Evolutionary conservation across 2,329 filamentous ascomycete genomes (phyloP).

Genomic region (Phyllachora maydis): DNA sequence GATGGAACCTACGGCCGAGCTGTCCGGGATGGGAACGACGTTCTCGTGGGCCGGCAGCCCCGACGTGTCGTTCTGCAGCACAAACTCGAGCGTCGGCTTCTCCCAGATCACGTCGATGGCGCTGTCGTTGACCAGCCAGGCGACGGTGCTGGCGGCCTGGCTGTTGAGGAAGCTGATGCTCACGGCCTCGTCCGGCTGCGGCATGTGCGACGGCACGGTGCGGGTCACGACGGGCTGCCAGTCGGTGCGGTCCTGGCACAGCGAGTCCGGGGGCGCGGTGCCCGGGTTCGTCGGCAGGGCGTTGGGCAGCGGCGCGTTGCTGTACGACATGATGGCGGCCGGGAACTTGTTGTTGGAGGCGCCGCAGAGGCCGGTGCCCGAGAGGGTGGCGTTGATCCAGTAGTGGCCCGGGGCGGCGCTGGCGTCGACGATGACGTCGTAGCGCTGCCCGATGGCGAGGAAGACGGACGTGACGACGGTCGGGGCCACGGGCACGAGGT

Average conservation of each 20-base stretch:
- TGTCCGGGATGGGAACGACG: slow-evolving; percentile 2
- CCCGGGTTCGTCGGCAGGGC: slow-evolving; percentile 1
- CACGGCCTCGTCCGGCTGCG: slow-evolving; percentile 4
- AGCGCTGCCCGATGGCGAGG: slow-evolving; percentile 24
- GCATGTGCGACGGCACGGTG: slow-evolving; percentile 4
- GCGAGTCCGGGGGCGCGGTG: slow-evolving; percentile 1
- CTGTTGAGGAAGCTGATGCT: slow-evolving; percentile 4
- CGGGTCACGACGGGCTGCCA: slow-evolving; percentile 6
- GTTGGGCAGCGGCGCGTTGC: slow-evolving; percentile 1
- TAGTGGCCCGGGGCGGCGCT: slow-evolving; percentile 9
- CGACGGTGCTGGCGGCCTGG: slow-evolving; percentile 1
- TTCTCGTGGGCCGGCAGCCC: slow-evolving; percentile 2
- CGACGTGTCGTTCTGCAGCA: slow-evolving; percentile 2
- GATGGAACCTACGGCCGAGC: slow-evolving; percentile 1
- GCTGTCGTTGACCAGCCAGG: slow-evolving; percentile 4
- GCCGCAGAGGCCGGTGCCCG: slow-evolving; percentile 5
- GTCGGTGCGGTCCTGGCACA: slow-evolving; percentile 5
- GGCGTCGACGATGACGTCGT: slow-evolving; percentile 23
- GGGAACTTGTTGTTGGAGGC: slow-evolving; percentile 5
- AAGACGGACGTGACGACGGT: slow-evolving; percentile 24
- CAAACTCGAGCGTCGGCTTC: slow-evolving; percentile 4
- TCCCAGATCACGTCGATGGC: slow-evolving; percentile 4
- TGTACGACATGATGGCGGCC: slow-evolving; percentile 4
- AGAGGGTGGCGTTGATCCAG: slow-evolving; percentile 9
- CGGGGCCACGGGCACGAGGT: slow-evolving; percentile 30